Evolutionary conservation across 805 yeast genomes (phyloP).

Genomic region (Sungouiozyma ichnusensis): DNA sequence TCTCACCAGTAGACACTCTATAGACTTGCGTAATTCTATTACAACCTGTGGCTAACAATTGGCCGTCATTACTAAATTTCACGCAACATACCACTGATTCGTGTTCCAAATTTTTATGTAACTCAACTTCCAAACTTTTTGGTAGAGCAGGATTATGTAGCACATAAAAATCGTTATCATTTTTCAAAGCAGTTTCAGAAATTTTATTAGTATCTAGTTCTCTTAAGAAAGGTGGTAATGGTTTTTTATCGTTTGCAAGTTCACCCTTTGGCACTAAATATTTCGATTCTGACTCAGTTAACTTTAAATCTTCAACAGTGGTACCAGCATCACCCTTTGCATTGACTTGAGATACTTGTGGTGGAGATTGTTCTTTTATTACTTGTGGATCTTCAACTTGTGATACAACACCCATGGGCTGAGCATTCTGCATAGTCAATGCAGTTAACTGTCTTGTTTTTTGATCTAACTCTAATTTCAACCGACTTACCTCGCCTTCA

Average conservation of each 20-base stretch:
- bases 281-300: constrained; percentile 10
- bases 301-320: constrained; percentile 3
- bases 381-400: constrained; percentile 29
- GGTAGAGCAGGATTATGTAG: constrained; percentile 84
- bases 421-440: constrained; percentile 32
- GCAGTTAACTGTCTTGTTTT: constrained; percentile 52
- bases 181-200: constrained; percentile 71
- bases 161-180: constrained; percentile 75
- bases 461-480: constrained; percentile 77
- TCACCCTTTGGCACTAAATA: constrained; percentile 33
- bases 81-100: constrained; percentile 96
- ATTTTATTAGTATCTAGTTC: constrained; percentile 75
- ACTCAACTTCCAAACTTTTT: constrained; percentile 67
- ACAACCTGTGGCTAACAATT: constrained; percentile 95
- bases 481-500: constrained; percentile 80
- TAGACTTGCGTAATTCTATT: constrained; percentile 92
- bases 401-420: too few species aligned
- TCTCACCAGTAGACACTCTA: constrained; percentile 83
- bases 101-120: constrained; percentile 85
- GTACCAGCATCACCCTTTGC: constrained; percentile 4
- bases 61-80: constrained; percentile 84
- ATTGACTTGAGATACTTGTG: too few species aligned
- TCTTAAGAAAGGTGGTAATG: constrained; percentile 65
- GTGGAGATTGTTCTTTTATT: constrained; percentile 17
- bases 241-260: constrained; percentile 48